Percentiles rank a stretch among this genome's conserved stretches.
phyloP scores from a whole-genome alignment of 208 protist genomes.

The Crithidia brevicula region DNA sequence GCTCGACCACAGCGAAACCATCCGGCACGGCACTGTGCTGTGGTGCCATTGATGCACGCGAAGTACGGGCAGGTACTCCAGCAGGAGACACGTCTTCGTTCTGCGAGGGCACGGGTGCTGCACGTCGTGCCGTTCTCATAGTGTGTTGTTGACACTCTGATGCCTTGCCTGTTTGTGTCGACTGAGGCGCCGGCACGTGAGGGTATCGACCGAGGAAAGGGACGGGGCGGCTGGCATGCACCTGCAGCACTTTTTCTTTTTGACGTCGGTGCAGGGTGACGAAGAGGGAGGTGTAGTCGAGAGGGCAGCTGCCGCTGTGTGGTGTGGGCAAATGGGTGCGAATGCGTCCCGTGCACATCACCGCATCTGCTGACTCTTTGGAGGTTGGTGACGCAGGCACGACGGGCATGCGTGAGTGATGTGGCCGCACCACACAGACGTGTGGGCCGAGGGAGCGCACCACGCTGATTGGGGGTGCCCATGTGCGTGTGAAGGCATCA shows the following conservation, averaged over 20 bases:
- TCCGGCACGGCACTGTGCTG: not conserved
- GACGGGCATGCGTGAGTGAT: slow-evolving; percentile 1
- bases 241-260: slow-evolving; percentile 17
- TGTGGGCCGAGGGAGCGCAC: slow-evolving; percentile 16
- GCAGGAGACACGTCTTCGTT: slow-evolving; percentile 4
- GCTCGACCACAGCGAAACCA: slow-evolving; percentile 7
- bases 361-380: too few relatives aligned
- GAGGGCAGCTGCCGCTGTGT: slow-evolving; percentile 31
- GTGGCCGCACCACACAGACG: slow-evolving; percentile 15
- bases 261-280: slow-evolving; percentile 19
- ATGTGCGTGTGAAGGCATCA: slow-evolving; percentile 23
- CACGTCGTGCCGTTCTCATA: not conserved
- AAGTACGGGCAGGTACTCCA: not conserved
- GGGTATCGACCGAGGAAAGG: slow-evolving; percentile 12
- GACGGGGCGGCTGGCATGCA: slow-evolving; percentile 11
- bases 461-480: slow-evolving; percentile 1
- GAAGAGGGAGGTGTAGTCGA: slow-evolving; percentile 35
- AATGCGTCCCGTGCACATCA: slow-evolving; percentile 15
- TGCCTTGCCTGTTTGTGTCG: not conserved
- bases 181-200: not conserved
- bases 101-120: slow-evolving; percentile 1
- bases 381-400: not conserved
- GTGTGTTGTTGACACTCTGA: too few relatives aligned
- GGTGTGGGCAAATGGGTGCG: slow-evolving; percentile 26
- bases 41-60: not conserved